phyloP scores from a whole-genome alignment of 2,329 filamentous ascomycete genomes.

The Dryadomyces sulphureus region DNA sequence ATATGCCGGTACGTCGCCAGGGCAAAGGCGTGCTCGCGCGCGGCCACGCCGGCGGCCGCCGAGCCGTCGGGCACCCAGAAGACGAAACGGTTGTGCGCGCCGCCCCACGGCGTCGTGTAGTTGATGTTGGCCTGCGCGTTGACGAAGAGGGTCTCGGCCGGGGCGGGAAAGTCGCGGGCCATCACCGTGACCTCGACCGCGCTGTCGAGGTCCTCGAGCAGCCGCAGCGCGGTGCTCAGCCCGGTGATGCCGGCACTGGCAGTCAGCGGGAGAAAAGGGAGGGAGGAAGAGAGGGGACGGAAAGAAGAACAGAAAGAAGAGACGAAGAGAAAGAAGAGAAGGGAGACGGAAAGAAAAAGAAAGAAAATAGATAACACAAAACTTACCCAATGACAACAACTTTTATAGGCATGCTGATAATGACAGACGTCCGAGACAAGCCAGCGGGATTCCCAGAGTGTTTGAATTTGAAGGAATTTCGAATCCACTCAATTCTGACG shows the following conservation, averaged over 20 bases:
- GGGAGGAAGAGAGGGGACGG: not conserved
- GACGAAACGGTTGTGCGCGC: slow-evolving; percentile 39
- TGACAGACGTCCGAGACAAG: no score
- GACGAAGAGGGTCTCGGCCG: slow-evolving; percentile 25
- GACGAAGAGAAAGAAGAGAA: no score
- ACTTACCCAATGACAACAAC: slow-evolving; percentile 1
- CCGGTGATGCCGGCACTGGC: slow-evolving; percentile 39
- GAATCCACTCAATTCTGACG: no score
- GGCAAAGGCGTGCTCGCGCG: slow-evolving; percentile 27
- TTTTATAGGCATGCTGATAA: not conserved
- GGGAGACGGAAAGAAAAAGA: not conserved
- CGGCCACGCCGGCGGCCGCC: slow-evolving; percentile 12
- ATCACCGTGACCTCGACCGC: slow-evolving; percentile 25
- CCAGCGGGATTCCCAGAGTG: no score
- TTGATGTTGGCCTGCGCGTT: slow-evolving; percentile 26
- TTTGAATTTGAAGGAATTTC: no score
- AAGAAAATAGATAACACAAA: not conserved
- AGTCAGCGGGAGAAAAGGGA: not conserved
- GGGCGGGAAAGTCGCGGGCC: slow-evolving; percentile 30
- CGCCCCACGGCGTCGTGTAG: slow-evolving; percentile 43
- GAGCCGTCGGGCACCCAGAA: slow-evolving; percentile 19
- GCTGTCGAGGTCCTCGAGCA: slow-evolving; percentile 20
- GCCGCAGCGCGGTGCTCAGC: slow-evolving; percentile 30
- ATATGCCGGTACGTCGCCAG: slow-evolving; percentile 27
- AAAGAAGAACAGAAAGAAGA: not conserved